Conservation (phyloP, 2,329 filamentous ascomycete genomes). For the Arachnomyces sp. region DNA sequence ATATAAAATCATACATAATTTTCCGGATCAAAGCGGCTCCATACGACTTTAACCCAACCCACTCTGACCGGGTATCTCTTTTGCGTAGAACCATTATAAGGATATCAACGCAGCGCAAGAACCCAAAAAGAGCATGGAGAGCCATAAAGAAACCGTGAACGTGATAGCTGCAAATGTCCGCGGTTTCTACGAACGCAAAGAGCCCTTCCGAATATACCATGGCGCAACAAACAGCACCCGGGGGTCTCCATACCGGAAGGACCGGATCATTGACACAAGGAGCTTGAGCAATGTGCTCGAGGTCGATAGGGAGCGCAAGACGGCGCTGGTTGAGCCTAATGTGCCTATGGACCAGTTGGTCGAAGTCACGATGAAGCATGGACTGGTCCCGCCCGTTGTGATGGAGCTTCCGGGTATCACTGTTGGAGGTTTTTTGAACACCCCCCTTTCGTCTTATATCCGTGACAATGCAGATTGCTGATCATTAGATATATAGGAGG, state of each 20-base stretch:
- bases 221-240: slow-evolving; percentile 72
- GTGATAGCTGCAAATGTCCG: slow-evolving; percentile 39
- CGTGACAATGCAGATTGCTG: no score
- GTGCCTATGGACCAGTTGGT: slow-evolving; percentile 61
- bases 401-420: slow-evolving; percentile 69
- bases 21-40: no score
- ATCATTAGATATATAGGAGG: slow-evolving; percentile 32
- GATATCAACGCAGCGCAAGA: no score
- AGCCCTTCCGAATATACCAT: slow-evolving; percentile 68
- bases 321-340: slow-evolving; percentile 62
- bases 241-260: slow-evolving; percentile 38
- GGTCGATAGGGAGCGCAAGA: slow-evolving; percentile 48
- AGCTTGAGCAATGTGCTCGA: slow-evolving; percentile 48
- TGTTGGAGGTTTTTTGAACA: slow-evolving; percentile 46
- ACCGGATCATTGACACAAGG: slow-evolving; percentile 18
- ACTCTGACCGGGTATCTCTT: no score
- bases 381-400: slow-evolving; percentile 56
- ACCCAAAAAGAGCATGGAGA: slow-evolving; percentile 21
- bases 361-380: slow-evolving; percentile 47
- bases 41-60: no score
- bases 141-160: slow-evolving; percentile 38
- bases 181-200: slow-evolving; percentile 41
- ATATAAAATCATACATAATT: no score
- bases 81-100: no score
- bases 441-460: no score